Base-by-base conservation (phyloP, 305 asterid genomes). In the Fraxinus nigra region DNA sequence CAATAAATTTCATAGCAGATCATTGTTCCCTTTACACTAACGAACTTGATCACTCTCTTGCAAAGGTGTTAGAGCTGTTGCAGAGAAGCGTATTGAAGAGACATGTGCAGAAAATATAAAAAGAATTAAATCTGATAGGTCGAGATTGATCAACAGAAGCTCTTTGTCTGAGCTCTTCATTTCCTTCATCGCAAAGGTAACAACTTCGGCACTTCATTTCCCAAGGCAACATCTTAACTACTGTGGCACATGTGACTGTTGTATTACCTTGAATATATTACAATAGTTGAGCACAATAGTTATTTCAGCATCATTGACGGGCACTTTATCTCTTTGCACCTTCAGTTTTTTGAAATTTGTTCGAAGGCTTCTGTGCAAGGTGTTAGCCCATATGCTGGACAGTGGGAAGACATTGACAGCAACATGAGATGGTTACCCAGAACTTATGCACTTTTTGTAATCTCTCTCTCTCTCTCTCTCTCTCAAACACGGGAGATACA, bases 351-450 rank as follows among this genome's bases (percentile, higher is more conserved):
- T 72, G 89, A 90, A 84, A 87, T 93, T 82, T 87, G 92, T 86
- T 86, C 89, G 32, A 90, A 81, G 87, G 98, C 98, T 67, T 82
- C 97, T 46, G 85, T 88, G 7, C 96, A 90, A 38, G 99, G 97
- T 74, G 46, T 94, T 82, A 84, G 88, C 88, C 88, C 92, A 7
- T 89, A 83, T 78, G 80, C 89, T 82, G 98, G 97, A 81, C 94
- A 85, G 83, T 84, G 85, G 91, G 98, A 95, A 87, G 98, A 92
- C 61, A 93, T 95, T 33, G 40, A 77, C 81, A 86, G 89, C 92
- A 94, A 94, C 95, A 92, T 87, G 98, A 90, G 97, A 88, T 94
- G 99, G 99, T 88, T 92, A 72, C 99, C 99, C 54, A 92, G 86
- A 89, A 95, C 99, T 79, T 95, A 88, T 72, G 88, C 97, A n/a